Conservation (phyloP, 2,329 filamentous ascomycete genomes). For the Dichotomopilus funicola region DNA sequence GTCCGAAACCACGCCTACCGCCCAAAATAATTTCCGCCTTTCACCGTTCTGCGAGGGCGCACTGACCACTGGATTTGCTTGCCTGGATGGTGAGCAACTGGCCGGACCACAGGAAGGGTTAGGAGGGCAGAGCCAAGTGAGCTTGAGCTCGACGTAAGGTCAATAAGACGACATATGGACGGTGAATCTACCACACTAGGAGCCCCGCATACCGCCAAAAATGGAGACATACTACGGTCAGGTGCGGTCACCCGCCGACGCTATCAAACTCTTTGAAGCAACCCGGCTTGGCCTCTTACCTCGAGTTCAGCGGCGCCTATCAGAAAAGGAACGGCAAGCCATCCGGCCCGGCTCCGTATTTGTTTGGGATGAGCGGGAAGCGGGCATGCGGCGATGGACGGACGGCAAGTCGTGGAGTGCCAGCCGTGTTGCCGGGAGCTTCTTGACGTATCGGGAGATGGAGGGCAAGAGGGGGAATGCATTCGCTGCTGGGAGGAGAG, state of each 20-base stretch:
- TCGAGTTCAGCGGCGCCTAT: constrained; percentile 84
- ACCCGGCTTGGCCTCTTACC: constrained; percentile 84
- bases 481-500: constrained; percentile 54
- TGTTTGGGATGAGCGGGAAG: constrained; percentile 99
- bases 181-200: neutral
- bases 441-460: constrained; percentile 97
- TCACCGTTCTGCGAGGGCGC: no score
- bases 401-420: constrained; percentile 99
- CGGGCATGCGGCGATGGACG: constrained; percentile 97
- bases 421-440: constrained; percentile 93
- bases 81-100: constrained; percentile 2
- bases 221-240: constrained; percentile 98
- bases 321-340: constrained; percentile 93
- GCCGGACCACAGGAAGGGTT: neutral
- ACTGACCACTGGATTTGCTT: no score
- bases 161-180: neutral
- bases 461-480: constrained; percentile 89
- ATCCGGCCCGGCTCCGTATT: constrained; percentile 97
- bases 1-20: no score
- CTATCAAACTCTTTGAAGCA: constrained; percentile 97
- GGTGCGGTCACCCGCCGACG: constrained; percentile 91
- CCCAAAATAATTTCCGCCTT: no score
- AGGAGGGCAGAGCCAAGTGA: constrained; percentile 1
- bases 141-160: neutral
- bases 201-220: neutral